phyloP scores from a whole-genome alignment of 78 protist genomes.

The Dictyostelium brefeldianum region DNA sequence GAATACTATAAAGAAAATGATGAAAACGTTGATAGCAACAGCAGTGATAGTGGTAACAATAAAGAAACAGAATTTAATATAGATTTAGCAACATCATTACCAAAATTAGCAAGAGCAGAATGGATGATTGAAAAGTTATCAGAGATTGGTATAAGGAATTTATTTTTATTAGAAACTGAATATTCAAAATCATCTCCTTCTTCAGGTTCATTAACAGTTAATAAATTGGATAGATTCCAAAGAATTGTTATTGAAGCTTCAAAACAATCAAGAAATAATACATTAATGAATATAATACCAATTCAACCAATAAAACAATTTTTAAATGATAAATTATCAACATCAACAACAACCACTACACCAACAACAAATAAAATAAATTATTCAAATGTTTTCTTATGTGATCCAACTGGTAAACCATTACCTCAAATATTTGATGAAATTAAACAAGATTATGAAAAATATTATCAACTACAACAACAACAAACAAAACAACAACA shows the following conservation, averaged over 20 bases:
- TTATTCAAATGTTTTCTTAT: constrained; percentile 42
- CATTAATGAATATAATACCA: constrained; percentile 41
- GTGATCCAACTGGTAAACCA: constrained; percentile 55
- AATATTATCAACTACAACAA: not conserved
- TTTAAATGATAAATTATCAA: constrained; percentile 5
- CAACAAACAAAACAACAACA: not conserved
- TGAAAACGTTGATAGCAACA: not conserved
- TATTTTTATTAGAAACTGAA: constrained; percentile 41
- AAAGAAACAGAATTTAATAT: not conserved
- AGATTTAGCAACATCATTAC: constrained; percentile 50
- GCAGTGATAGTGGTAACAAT: not conserved
- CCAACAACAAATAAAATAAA: not conserved
- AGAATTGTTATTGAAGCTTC: constrained; percentile 41
- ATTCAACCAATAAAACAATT: not conserved
- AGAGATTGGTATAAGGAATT: constrained; percentile 17
- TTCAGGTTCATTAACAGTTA: not conserved
- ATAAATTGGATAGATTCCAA: constrained; percentile 44
- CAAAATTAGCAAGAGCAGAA: constrained; percentile 38
- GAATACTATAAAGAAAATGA: not conserved
- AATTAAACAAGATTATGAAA: not conserved
- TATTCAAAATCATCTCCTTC: constrained; percentile 30
- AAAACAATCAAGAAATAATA: constrained; percentile 42
- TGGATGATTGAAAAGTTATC: constrained; percentile 60
- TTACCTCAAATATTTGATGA: constrained; percentile 29
- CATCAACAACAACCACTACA: too few relatives aligned